Conservation (phyloP, 305 asterid species). For the Salvia sclarea region DNA sequence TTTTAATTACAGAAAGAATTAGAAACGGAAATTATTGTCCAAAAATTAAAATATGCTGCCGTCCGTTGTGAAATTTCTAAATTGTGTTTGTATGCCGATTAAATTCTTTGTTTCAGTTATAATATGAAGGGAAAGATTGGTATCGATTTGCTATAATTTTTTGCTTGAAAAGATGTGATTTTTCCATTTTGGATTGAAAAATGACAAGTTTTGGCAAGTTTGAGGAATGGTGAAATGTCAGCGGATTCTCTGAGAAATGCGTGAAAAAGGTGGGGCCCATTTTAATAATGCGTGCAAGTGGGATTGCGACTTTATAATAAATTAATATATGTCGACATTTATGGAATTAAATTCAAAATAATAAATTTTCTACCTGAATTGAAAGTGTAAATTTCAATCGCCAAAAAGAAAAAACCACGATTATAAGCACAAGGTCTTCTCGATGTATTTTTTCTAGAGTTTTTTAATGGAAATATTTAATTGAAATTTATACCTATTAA, state of each 20-base stretch:
- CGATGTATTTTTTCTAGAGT: no score
- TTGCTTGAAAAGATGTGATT: not conserved
- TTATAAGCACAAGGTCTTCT: no score
- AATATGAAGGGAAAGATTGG: slow-evolving; percentile 12
- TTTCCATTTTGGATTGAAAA: not conserved
- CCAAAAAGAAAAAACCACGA: no score
- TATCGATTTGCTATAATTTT: not conserved
- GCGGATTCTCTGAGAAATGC: not conserved
- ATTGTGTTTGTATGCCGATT: slow-evolving; percentile 18
- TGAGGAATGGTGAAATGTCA: not conserved
- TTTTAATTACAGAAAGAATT: slow-evolving; percentile 12
- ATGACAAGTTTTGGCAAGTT: not conserved
- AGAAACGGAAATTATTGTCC: slow-evolving; percentile 31
- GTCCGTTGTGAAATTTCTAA: slow-evolving; percentile 8
- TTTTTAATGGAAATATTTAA: no score
- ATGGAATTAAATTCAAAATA: no score
- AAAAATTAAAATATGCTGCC: slow-evolving; percentile 14
- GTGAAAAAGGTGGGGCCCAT: slow-evolving; percentile 8
- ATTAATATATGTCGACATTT: no score
- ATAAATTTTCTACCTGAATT: no score
- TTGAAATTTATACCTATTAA: no score
- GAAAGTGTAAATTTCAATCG: no score
- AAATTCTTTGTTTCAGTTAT: slow-evolving; percentile 13
- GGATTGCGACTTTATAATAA: not conserved
- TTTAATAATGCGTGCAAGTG: slow-evolving; percentile 8